phyloP scores from a whole-genome alignment of 148 eudicot species.

The Chenopodium quinoa region DNA sequence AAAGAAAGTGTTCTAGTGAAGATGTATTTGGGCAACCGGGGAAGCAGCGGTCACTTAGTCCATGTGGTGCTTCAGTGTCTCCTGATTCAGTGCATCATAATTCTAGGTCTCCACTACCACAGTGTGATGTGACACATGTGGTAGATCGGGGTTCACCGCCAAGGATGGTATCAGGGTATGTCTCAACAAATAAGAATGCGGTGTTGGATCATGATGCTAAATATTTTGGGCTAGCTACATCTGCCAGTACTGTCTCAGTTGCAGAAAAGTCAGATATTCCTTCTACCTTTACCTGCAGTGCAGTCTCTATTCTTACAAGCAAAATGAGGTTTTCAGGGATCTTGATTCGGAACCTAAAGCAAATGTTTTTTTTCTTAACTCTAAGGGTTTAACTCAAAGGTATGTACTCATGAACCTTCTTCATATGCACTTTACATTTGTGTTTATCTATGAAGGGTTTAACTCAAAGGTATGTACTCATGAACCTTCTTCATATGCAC shows the following conservation, averaged over 20 bases:
- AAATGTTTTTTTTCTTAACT: slow-evolving; percentile 36
- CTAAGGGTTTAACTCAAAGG: no score
- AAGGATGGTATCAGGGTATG: neutral
- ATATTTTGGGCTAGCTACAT: neutral
- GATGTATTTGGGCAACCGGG: slow-evolving; percentile 15
- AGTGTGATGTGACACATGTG: slow-evolving; percentile 10
- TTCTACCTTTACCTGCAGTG: slow-evolving; percentile 26
- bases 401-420: no score
- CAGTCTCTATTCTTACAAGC: slow-evolving; percentile 19
- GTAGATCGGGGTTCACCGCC: slow-evolving; percentile 15
- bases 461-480: no score
- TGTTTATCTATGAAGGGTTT: no score
- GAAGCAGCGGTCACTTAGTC: slow-evolving; percentile 39
- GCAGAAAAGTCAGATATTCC: slow-evolving; percentile 22
- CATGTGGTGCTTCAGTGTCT: slow-evolving; percentile 40
- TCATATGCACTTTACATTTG: no score
- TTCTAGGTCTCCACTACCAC: slow-evolving; percentile 20
- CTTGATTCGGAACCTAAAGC: neutral
- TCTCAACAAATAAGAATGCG: neutral
- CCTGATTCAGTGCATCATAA: slow-evolving; percentile 39
- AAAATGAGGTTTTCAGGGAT: neutral
- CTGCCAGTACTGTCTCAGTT: slow-evolving; percentile 6
- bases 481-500: no score
- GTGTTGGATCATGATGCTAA: slow-evolving; percentile 8
- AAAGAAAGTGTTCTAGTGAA: slow-evolving; percentile 42